Percentiles rank a stretch among this genome's conserved stretches.
Conservation (phyloP, 495 filamentous ascomycete species). For the Usnea hakonensis region DNA sequence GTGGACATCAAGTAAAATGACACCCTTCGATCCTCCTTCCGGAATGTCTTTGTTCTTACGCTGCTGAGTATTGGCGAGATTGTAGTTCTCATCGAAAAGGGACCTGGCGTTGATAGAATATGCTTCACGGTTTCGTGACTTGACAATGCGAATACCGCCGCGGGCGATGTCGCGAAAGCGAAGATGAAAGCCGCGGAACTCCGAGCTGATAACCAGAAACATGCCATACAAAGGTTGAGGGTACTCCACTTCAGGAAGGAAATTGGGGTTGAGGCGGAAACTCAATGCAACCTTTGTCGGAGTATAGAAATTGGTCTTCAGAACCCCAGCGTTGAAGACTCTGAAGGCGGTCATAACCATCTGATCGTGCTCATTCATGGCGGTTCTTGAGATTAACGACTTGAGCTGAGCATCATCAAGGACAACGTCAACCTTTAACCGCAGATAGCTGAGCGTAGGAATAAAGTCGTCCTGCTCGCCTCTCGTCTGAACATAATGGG, state of each 20-base stretch:
- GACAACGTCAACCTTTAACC: conserved; percentile 63
- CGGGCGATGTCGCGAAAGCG: conserved; percentile 96
- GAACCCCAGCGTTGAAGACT: conserved; percentile 79
- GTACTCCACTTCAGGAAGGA: conserved; percentile 87
- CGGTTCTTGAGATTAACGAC: conserved; percentile 70
- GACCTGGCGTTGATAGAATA: conserved; percentile 94
- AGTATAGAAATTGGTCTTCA: conserved; percentile 99
- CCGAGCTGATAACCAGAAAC: conserved; percentile 95
- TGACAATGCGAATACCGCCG: conserved; percentile 96
- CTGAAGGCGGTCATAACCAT: conserved; percentile 98
- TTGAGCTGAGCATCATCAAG: conserved; percentile 72
- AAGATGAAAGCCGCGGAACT: conserved; percentile 94
- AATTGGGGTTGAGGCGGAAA: conserved; percentile 84
- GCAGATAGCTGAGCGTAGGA: conserved; percentile 70
- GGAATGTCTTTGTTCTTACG: conserved; percentile 99
- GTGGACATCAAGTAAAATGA: conserved; percentile 85
- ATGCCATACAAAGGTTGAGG: conserved; percentile 91
- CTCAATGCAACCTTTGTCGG: conserved; percentile 97
- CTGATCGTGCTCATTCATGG: conserved; percentile 88
- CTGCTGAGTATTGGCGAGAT: conserved; percentile 95
- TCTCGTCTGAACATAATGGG: conserved; percentile 76
- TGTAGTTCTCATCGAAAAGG: conserved; percentile 97
- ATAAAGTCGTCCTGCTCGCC: conserved; percentile 74
- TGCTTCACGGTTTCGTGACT: conserved; percentile 87
- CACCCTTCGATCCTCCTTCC: conserved; percentile 97